Conservation (phyloP, 495 filamentous ascomycete species). For the Venustampulla echinocandica region DNA sequence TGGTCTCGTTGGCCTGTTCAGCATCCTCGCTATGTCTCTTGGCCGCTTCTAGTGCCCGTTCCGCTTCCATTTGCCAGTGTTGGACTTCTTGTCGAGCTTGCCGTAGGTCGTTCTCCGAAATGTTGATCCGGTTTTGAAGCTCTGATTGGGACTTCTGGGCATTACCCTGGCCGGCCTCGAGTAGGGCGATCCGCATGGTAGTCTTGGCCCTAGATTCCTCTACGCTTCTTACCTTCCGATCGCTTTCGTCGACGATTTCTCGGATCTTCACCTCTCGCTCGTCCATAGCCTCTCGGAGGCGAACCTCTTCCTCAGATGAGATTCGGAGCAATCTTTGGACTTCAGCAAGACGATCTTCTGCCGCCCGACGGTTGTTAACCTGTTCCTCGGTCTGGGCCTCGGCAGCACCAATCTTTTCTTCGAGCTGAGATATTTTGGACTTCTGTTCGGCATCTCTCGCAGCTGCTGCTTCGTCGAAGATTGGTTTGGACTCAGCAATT, state of each 20-base stretch:
- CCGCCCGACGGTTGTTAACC: conserved; percentile 52
- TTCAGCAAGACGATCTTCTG: conserved; percentile 66
- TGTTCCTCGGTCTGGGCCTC: conserved; percentile 50
- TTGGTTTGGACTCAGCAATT: conserved; percentile 28
- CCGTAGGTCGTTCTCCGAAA: conserved; percentile 39
- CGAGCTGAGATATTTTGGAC: conserved; percentile 28
- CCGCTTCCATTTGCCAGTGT: conserved; percentile 39
- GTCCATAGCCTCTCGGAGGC: conserved; percentile 59
- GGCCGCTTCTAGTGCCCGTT: conserved; percentile 21
- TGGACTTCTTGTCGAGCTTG: conserved; percentile 38
- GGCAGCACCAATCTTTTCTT: conserved; percentile 39
- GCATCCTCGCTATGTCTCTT: conserved; percentile 28
- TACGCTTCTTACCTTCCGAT: conserved; percentile 21
- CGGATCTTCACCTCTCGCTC: conserved; percentile 32
- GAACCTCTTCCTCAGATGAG: conserved; percentile 58
- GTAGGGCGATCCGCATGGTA: conserved; percentile 49
- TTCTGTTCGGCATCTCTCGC: conserved; percentile 17
- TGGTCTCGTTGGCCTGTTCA: conserved; percentile 45
- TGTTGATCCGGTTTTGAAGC: conserved; percentile 42
- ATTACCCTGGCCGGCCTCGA: conserved; percentile 56
- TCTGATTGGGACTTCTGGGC: conserved; percentile 58
- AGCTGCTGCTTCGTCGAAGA: conserved; percentile 26
- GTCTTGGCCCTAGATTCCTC: conserved; percentile 42
- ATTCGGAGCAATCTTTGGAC: conserved; percentile 60
- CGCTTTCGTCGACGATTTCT: conserved; percentile 19